Evolutionary conservation across 768 basidiomycete genomes (phyloP), one percentile per base, ranked within the genome.

Genomic region (Suillus lakei): DNA sequence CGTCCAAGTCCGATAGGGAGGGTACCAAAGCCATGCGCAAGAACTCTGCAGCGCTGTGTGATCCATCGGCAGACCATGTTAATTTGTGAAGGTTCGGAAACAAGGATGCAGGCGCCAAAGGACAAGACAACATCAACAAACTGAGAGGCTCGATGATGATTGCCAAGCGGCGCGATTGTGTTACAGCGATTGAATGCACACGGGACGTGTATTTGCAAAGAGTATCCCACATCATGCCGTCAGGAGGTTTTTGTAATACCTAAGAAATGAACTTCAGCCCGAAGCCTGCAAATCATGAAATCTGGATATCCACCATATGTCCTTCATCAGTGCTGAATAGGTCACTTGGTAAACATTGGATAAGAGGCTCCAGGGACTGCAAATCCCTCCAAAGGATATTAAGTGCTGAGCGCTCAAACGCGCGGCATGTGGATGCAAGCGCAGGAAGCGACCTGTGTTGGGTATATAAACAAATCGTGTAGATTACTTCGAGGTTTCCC

Each of bases 331-430:
- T 10, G 15, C 32, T n/a, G 36, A 56, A 56, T 7, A 56, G 7
- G 13, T 56, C 34, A 56, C n/a, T 16, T 23, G 60, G 44, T 55
- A 54, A 26, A 54, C 60, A 61, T 61, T 28, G 10, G 10, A 73
- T 16, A 28, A 75, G 68, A 9, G 73, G 73, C 38, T 67, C 51
- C 0, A 74, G 55, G 10, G 60, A 73, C 56, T 64, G 76, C 50
- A 75, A 28, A 34, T 69, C 61, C 39, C 60, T 62, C 75, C 73
- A 74, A 2, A 76, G 26, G 43, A 71, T 73, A 50, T 74, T 69
- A 2, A 74, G 61, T 44, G 75, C 73, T 38, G 67, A 68, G 43
- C 72, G 68, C 6, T 61, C 61, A 56, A 74, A 64, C 4, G 68
- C 66, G 39, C 46, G 69, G 59, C 73, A 74, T n/a, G 75, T 71